Evolutionary conservation across 108 stramenopile species (phyloP).

Genomic region (Schizochytrium sp.): DNA sequence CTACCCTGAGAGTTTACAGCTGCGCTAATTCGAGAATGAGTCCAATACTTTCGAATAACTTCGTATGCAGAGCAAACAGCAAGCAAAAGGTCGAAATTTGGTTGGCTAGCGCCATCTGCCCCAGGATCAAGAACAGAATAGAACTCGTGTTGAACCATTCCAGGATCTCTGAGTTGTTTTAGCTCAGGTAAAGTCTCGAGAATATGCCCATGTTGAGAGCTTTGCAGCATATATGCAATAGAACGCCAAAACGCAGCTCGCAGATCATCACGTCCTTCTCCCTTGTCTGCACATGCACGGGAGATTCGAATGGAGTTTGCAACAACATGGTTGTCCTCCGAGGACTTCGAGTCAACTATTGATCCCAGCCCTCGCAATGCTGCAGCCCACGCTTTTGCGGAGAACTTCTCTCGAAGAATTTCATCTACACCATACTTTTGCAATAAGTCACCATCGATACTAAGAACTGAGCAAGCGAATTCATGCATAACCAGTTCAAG

Average conservation of each 20-base stretch:
- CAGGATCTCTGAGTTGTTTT: background rate
- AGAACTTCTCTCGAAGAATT: background rate
- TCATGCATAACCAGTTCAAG: conserved; percentile 22
- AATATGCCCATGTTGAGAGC: background rate
- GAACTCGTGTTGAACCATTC: background rate
- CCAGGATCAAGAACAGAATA: background rate
- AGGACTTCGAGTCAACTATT: background rate
- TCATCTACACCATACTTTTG: background rate
- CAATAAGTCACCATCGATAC: background rate
- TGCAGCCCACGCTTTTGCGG: background rate
- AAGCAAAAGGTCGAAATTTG: background rate
- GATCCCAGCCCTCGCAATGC: background rate
- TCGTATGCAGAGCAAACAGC: conserved; percentile 16
- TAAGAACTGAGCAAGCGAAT: background rate
- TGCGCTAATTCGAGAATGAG: background rate
- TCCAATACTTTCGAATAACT: background rate
- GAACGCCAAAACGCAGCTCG: conserved; percentile 10
- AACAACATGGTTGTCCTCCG: background rate
- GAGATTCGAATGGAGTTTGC: background rate
- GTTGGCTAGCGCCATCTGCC: background rate
- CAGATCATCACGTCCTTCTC: background rate
- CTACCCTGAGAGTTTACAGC: conserved; percentile 8
- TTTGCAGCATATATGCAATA: background rate
- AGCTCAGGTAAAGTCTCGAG: conserved; percentile 23
- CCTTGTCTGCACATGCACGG: background rate